phyloP scores from a whole-genome alignment of 441 rosid species.

The Jatropha podagrica region DNA sequence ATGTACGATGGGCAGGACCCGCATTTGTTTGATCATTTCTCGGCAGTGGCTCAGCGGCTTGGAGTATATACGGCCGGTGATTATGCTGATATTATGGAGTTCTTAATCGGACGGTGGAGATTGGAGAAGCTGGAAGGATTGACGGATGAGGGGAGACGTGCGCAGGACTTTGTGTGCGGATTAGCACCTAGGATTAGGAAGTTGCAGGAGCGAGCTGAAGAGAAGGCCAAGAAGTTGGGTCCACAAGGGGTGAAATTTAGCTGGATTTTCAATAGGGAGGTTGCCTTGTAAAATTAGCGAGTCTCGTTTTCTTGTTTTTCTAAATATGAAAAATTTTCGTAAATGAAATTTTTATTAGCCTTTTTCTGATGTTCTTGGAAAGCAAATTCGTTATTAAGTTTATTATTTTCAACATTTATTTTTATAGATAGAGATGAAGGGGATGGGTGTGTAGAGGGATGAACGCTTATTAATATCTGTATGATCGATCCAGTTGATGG shows the following conservation, averaged over 20 bases:
- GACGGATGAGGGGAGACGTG: slow-evolving; percentile 66
- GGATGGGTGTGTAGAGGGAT: too few species aligned
- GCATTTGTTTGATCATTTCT: slow-evolving; percentile 68
- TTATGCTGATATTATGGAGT: slow-evolving; percentile 81
- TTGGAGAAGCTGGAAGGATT: slow-evolving; percentile 60
- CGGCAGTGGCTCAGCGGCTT: slow-evolving; percentile 75
- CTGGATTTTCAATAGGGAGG: slow-evolving; percentile 66
- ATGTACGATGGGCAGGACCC: slow-evolving; percentile 81
- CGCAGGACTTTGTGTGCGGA: slow-evolving; percentile 82
- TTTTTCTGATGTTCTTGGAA: too few species aligned
- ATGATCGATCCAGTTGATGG: too few species aligned
- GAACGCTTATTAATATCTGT: too few species aligned
- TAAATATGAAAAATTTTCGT: too few species aligned
- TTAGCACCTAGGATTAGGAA: slow-evolving; percentile 64
- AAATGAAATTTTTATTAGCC: too few species aligned
- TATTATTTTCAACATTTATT: too few species aligned
- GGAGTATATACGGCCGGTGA: slow-evolving; percentile 86
- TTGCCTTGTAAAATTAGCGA: slow-evolving; percentile 10
- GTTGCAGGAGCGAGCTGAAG: slow-evolving; percentile 82
- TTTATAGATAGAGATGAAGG: too few species aligned
- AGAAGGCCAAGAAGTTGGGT: slow-evolving; percentile 57
- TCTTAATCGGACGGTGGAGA: slow-evolving; percentile 75
- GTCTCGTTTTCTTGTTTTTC: background rate
- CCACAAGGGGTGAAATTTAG: slow-evolving; percentile 58
- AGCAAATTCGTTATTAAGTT: too few species aligned